A percentile compares a stretch with the other conserved stretches of the same genome.
Evolutionary conservation across 768 basidiomycete species (phyloP).

Genomic region (Kwoniella heveanensis): DNA sequence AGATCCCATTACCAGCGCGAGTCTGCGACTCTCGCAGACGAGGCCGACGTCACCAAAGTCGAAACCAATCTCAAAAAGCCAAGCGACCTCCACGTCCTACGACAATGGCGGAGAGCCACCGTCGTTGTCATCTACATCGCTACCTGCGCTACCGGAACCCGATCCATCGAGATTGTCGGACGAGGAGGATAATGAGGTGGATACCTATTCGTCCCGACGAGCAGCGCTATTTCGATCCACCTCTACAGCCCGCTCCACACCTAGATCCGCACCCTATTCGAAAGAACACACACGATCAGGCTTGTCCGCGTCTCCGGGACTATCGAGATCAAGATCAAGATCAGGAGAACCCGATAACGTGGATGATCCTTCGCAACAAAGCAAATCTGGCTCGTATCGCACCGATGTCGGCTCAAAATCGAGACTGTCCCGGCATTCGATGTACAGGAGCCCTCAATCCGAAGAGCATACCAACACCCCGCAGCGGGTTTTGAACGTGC

Average conservation of each 20-base stretch:
- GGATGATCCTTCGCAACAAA: not conserved
- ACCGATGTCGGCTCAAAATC: conserved; percentile 7
- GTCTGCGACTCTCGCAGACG: not conserved
- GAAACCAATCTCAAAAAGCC: conserved; percentile 2
- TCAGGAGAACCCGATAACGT: not conserved
- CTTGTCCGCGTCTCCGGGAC: not conserved
- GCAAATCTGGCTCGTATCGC: conserved; percentile 4
- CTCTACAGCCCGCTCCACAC: not conserved
- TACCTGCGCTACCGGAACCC: conserved; percentile 41
- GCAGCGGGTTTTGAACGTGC: not conserved
- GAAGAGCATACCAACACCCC: not conserved
- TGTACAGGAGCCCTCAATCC: not conserved
- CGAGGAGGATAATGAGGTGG: conserved; percentile 21
- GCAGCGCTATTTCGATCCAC: conserved; percentile 35
- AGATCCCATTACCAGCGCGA: not conserved
- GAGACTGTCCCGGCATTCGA: conserved; percentile 4
- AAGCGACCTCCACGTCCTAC: conserved; percentile 3
- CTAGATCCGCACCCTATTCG: not conserved
- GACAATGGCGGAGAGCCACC: not conserved
- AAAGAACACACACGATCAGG: not conserved
- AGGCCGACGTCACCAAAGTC: not conserved
- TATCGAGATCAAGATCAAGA: not conserved
- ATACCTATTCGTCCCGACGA: conserved; percentile 35
- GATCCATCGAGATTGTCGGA: conserved; percentile 14
- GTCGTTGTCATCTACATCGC: conserved; percentile 17